Evolutionary conservation across 2,329 filamentous ascomycete genomes (phyloP).

Genomic region (Sporothrix mexicana): DNA sequence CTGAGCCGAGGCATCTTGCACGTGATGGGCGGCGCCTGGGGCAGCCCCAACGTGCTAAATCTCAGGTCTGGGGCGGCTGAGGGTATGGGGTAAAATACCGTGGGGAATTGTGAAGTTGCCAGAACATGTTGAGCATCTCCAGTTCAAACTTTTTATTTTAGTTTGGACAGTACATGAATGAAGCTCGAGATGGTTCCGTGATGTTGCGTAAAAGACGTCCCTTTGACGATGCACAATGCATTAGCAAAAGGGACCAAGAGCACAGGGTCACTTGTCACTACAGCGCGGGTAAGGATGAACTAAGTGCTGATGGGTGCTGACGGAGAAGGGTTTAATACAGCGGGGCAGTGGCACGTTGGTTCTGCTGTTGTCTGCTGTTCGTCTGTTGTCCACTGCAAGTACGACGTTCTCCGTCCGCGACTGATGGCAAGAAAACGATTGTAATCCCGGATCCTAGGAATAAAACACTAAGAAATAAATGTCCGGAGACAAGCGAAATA

Average conservation of each 20-base stretch:
- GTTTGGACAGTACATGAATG: background rate
- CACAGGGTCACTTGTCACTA: background rate
- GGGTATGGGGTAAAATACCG: background rate
- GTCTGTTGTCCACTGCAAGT: no score
- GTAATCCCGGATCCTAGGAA: background rate
- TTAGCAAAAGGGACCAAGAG: background rate
- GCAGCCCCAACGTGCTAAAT: background rate
- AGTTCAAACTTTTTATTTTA: background rate
- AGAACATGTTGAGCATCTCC: background rate
- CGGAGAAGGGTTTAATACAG: no score
- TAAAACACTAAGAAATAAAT: background rate
- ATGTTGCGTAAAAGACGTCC: background rate
- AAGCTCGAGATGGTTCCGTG: background rate
- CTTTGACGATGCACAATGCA: background rate
- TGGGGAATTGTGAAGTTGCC: background rate
- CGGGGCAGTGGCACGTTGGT: no score
- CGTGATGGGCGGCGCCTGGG: slow-evolving; percentile 3
- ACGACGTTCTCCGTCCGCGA: no score
- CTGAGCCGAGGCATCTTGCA: slow-evolving; percentile 28
- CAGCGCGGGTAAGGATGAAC: background rate
- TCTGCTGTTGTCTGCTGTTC: no score
- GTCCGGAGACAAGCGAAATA: background rate
- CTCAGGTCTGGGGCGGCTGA: background rate
- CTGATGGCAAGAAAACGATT: no score
- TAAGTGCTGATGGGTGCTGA: background rate